These are phyloP conservation scores for Cystofilobasidium capitatum DNA, from an alignment of 768 basidiomycete species.

Conservation along the genomic window DNA sequence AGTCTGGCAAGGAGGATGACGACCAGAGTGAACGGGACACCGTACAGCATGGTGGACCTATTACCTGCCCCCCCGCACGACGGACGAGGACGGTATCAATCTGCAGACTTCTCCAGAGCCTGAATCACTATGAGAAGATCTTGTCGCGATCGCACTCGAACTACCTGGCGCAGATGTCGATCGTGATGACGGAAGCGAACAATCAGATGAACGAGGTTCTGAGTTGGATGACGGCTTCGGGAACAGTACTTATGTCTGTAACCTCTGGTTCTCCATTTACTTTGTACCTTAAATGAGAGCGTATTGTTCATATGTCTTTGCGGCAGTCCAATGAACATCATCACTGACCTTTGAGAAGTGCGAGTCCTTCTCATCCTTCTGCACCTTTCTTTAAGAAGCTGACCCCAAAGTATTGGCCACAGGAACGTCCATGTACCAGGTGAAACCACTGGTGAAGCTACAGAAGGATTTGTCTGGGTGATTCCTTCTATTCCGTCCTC, in stretches of 20 bases:
- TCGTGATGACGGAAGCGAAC: constrained; percentile 95
- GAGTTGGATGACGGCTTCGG: constrained; percentile 50
- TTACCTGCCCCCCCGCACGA: not conserved
- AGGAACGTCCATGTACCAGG: no score
- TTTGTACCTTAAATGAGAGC: not conserved
- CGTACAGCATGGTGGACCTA: not conserved
- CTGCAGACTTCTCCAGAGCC: constrained; percentile 52
- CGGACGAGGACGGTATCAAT: not conserved
- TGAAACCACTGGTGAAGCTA: no score
- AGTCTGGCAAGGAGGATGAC: not conserved
- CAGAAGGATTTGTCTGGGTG: no score
- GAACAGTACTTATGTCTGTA: constrained; percentile 81
- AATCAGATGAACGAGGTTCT: constrained; percentile 99
- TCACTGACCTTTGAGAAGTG: constrained; percentile 96
- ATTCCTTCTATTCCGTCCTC: no score
- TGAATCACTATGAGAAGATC: constrained; percentile 98
- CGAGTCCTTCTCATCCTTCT: no score
- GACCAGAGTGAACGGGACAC: not conserved
- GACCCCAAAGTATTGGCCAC: no score
- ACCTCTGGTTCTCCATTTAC: not conserved
- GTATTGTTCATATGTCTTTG: not conserved
- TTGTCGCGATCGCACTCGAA: constrained; percentile 97
- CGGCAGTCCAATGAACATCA: constrained; percentile 53
- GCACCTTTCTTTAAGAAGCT: no score
- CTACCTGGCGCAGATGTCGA: constrained; percentile 97